Percentiles rank a stretch among this genome's conserved stretches.
Evolutionary conservation across 2,329 filamentous ascomycete genomes (phyloP).

Genomic region (Ophiosphaerella korrae): DNA sequence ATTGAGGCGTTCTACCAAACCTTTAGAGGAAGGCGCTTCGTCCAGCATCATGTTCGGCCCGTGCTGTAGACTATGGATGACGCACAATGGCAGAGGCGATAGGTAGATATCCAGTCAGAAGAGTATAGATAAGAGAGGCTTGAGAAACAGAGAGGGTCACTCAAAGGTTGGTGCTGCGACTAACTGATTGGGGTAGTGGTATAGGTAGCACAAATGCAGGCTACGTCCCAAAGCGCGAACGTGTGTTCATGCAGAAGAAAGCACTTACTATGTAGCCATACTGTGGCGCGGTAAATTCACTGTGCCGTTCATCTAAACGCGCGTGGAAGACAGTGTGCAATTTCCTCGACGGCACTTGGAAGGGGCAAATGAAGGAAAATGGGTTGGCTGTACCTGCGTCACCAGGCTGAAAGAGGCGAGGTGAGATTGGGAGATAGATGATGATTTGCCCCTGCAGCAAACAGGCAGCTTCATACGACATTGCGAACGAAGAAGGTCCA

Average conservation of each 20-base stretch:
- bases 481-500: conserved; percentile 1
- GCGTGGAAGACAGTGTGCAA: neutral
- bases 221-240: conserved; percentile 8
- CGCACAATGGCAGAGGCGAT: neutral
- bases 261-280: conserved; percentile 3
- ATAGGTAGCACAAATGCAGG: conserved; percentile 15
- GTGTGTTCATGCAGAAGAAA: conserved; percentile 14
- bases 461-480: conserved; percentile 2
- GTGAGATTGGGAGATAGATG: conserved; percentile 5
- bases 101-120: too few species aligned
- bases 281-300: conserved; percentile 8
- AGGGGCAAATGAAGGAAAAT: neutral
- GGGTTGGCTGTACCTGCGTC: conserved; percentile 20
- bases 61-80: neutral
- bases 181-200: conserved; percentile 14
- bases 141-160: neutral
- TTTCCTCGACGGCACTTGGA: neutral
- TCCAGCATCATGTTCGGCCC: conserved; percentile 3
- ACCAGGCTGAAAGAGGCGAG: conserved; percentile 4
- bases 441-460: conserved; percentile 13
- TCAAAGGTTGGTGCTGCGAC: neutral
- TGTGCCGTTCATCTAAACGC: conserved; percentile 6
- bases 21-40: conserved; percentile 16
- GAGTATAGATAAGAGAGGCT: neutral
- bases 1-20: conserved; percentile 11